Base-by-base conservation (phyloP, 192 early-diverging fungal genomes). In the Coemansia sp. region DNA sequence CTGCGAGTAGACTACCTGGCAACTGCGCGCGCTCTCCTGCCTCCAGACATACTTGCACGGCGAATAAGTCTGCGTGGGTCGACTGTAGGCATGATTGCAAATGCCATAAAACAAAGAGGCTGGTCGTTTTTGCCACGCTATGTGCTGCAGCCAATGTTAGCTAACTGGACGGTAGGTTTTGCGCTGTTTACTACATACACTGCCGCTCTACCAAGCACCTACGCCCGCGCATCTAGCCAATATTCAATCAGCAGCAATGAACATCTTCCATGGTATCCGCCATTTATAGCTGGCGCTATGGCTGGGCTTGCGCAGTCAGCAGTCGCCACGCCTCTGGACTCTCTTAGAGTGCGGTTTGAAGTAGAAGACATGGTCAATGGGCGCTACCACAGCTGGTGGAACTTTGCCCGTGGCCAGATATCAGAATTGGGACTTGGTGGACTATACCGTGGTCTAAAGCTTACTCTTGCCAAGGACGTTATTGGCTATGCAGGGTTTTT, bases 131-230 rank as follows among this genome's bases (percentile, higher is more conserved):
- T 91, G 36, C 86, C 82, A 28, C 78, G 83, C 20, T 87, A 91
- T 44, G 72, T 91, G 20, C 39, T 91, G 2, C 89, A 87, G 40
- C 89, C 89, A 0, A 68, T 91, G 63, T 48, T 88, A 3, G 86
- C 87, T 49, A 91, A 91, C 66, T 85, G 86, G 31, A 42, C 83
- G 9, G 84, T 91, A 7, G 89, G 89, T 13, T 84, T 86, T 13
- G 83, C 87, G 4, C 66, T 91, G 19, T 91, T 88, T 52, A 85
- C 89, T n/a, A 88, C 86, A 30, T 91, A 91, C 53, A 67, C 74
- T 0, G 64, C 74, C 2, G 50, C 44, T 11, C 23, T 78, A 20
- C 74, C 74, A 7, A 60, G 47, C 2, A 63, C 68, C 8, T 71
- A 78, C 53, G 61, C 57, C 3, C 57, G 42, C 14, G 63, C 68